These are phyloP conservation scores for Lathyrus oleraceus DNA, from an alignment of 306 rosid species.

Conservation along the genomic window DNA sequence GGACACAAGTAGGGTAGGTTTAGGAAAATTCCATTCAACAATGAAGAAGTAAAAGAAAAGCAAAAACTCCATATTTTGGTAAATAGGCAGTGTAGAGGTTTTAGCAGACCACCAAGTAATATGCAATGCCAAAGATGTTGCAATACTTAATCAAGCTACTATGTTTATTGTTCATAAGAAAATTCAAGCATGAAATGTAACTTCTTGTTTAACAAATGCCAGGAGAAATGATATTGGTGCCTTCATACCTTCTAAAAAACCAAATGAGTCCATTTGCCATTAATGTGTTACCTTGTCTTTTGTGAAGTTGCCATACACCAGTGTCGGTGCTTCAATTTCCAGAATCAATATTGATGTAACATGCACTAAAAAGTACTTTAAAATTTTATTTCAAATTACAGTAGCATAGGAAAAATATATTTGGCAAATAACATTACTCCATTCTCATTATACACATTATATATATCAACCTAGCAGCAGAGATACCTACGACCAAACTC, in stretches of 20 bases:
- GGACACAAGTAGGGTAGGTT: neutral
- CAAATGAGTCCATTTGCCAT: too few relatives aligned
- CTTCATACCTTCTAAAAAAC: too few relatives aligned
- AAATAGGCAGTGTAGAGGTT: neutral
- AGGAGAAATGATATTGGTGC: too few relatives aligned
- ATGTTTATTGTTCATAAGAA: neutral
- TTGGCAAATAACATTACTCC: slow-evolving; percentile 37
- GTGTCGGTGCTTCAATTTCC: too few relatives aligned
- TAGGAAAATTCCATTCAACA: neutral
- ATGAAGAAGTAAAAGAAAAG: neutral
- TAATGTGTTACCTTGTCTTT: too few relatives aligned
- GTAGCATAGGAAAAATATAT: slow-evolving; percentile 21
- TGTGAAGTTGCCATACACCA: too few relatives aligned
- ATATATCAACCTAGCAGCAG: slow-evolving; percentile 40
- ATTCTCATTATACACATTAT: slow-evolving; percentile 28
- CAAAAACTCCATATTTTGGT: neutral
- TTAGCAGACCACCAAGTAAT: neutral
- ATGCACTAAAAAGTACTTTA: neutral
- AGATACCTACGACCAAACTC: slow-evolving; percentile 93
- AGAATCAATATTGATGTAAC: neutral
- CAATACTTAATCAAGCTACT: neutral
- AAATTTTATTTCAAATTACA: slow-evolving; percentile 26
- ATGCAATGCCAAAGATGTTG: neutral
- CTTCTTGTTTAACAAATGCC: neutral
- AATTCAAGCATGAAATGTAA: neutral